Percentiles rank a stretch among this genome's conserved stretches.
These are phyloP conservation scores for Solanum sejunctum DNA, from an alignment of 257 asterid genomes.

Conservation along the genomic window DNA sequence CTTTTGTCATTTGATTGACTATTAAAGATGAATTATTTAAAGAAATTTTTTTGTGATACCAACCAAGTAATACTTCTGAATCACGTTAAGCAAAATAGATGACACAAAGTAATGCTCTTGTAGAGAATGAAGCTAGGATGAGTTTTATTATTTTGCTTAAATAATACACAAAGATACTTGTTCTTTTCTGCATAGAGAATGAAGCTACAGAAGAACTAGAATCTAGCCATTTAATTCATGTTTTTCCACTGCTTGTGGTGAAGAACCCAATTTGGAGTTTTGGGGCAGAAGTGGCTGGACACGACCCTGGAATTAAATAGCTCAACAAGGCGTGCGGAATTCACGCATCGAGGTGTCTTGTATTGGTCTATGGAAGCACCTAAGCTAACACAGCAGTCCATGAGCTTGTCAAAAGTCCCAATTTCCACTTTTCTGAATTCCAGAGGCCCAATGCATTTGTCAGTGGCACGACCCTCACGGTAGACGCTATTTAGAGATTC, in stretches of 20 bases:
- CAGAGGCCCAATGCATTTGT: conserved; percentile 55
- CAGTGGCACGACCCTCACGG: conserved; percentile 59
- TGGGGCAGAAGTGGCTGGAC: conserved; percentile 55
- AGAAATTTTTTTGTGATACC: not conserved
- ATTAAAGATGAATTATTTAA: not conserved
- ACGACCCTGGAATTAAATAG: conserved; percentile 25
- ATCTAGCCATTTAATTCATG: conserved; percentile 13
- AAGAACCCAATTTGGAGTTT: conserved; percentile 61
- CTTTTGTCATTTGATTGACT: conserved; percentile 1
- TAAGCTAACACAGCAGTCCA: conserved; percentile 69
- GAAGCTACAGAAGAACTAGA: no score
- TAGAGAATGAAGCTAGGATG: no score
- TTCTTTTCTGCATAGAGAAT: no score
- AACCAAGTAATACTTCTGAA: not conserved
- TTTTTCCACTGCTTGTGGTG: conserved; percentile 56
- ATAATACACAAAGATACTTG: no score
- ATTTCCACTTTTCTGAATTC: conserved; percentile 29
- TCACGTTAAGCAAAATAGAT: not conserved
- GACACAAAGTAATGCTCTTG: not conserved
- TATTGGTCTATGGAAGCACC: conserved; percentile 54
- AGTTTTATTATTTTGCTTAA: no score
- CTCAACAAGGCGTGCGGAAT: no score
- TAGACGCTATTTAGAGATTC: conserved; percentile 55
- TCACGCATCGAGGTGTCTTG: conserved; percentile 17
- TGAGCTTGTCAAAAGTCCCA: conserved; percentile 73